These are phyloP conservation scores for Pulveroboletus ravenelii DNA, from an alignment of 768 basidiomycete genomes.

Conservation along the genomic window DNA sequence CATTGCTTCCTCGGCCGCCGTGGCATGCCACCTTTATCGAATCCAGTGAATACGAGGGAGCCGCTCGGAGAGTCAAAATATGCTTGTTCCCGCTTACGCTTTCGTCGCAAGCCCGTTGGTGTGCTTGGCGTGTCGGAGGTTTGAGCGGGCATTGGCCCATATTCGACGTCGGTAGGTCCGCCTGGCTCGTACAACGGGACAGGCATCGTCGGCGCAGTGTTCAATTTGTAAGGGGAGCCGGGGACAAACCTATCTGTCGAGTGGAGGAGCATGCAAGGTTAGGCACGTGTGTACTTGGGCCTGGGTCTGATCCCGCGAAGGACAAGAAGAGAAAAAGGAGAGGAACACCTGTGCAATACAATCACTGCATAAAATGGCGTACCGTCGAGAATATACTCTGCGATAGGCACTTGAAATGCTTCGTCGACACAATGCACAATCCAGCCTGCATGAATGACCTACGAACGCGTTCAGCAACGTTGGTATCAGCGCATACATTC, in stretches of 20 bases:
- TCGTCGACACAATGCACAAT: slow-evolving; percentile 27
- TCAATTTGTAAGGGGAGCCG: slow-evolving; percentile 17
- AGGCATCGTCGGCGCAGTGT: background rate
- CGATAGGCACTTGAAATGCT: slow-evolving; percentile 24
- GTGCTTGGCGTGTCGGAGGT: slow-evolving; percentile 24
- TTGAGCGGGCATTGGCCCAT: background rate
- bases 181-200: background rate
- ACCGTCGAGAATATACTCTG: slow-evolving; percentile 30
- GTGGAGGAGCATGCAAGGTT: slow-evolving; percentile 1
- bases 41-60: slow-evolving; percentile 25
- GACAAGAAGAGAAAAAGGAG: background rate
- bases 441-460: slow-evolving; percentile 32
- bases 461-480: background rate
- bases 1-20: slow-evolving; percentile 26
- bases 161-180: background rate
- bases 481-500: slow-evolving; percentile 7
- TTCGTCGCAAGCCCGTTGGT: slow-evolving; percentile 16
- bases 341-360: no score
- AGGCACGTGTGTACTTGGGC: background rate
- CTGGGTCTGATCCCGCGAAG: background rate
- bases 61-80: slow-evolving; percentile 27
- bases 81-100: slow-evolving; percentile 27
- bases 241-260: slow-evolving; percentile 17
- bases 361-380: slow-evolving; percentile 6
- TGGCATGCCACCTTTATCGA: slow-evolving; percentile 29